phyloP scores from a whole-genome alignment of 2,329 filamentous ascomycete species.

The Colletotrichum zoysiae region DNA sequence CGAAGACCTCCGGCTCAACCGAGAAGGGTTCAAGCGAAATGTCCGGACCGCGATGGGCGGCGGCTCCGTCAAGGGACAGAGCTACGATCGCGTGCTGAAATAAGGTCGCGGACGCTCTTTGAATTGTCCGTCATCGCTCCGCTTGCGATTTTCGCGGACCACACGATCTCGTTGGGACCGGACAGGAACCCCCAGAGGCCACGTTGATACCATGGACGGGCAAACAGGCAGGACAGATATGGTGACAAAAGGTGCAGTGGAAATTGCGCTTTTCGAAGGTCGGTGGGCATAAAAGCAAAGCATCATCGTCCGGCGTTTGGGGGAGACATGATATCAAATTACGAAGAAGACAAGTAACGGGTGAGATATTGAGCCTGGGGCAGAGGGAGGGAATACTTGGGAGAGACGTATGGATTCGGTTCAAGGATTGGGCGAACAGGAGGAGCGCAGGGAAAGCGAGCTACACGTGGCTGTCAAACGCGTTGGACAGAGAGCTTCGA shows the following conservation, averaged over 20 bases:
- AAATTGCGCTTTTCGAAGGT: constrained; percentile 28
- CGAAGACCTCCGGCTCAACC: constrained; percentile 86
- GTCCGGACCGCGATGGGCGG: constrained; percentile 88
- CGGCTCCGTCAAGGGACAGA: constrained; percentile 77
- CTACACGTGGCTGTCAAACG: not conserved
- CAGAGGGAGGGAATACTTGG: not conserved
- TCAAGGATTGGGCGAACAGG: not conserved
- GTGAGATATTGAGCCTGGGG: constrained; percentile 19
- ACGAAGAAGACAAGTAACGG: constrained; percentile 16
- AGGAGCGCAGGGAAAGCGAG: not conserved
- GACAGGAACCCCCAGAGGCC: not conserved
- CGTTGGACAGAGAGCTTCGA: not conserved
- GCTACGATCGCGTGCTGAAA: constrained; percentile 84
- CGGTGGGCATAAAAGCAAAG: constrained; percentile 35
- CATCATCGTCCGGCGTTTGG: constrained; percentile 40
- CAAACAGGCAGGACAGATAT: constrained; percentile 15
- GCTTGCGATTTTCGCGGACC: not conserved
- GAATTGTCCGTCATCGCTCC: not conserved
- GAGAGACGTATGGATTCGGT: not conserved
- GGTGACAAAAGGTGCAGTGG: constrained; percentile 9
- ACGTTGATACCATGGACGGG: constrained; percentile 2
- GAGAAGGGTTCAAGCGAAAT: constrained; percentile 92
- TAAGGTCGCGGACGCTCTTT: constrained; percentile 50
- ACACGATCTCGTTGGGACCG: not conserved
- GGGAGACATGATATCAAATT: constrained; percentile 33